Evolutionary conservation across 2,329 filamentous ascomycete genomes (phyloP).

Genomic region (Erysiphe pulchra): DNA sequence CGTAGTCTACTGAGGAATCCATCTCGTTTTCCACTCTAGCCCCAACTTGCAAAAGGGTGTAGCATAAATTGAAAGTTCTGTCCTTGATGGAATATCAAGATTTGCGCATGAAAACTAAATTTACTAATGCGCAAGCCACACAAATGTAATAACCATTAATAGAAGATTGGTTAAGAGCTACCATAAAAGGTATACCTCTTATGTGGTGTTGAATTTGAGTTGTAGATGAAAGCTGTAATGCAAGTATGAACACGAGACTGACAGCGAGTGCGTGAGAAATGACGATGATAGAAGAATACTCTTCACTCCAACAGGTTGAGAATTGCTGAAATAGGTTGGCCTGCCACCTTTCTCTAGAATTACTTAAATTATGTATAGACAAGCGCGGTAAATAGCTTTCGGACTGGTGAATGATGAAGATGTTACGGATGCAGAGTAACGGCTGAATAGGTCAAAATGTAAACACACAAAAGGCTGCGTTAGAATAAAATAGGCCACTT

Average conservation of each 20-base stretch:
- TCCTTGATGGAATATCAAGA: background rate
- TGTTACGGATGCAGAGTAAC: background rate
- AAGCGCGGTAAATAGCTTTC: background rate
- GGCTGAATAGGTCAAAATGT: background rate
- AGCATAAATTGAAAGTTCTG: background rate
- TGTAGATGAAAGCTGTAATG: background rate
- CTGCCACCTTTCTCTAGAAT: background rate
- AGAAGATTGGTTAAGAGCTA: background rate
- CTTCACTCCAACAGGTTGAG: background rate
- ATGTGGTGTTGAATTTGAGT: background rate
- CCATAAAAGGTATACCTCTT: background rate
- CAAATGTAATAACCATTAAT: background rate
- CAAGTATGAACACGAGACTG: background rate
- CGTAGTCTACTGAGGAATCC: slow-evolving; percentile 27
- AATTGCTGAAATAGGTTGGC: background rate
- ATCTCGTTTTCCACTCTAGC: slow-evolving; percentile 12
- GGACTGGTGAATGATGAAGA: background rate
- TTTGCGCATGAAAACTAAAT: background rate
- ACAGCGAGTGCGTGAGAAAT: background rate
- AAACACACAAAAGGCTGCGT: background rate
- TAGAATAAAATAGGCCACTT: background rate
- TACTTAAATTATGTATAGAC: background rate
- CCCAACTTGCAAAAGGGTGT: background rate
- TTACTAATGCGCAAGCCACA: background rate
- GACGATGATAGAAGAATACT: background rate